A percentile compares a stretch with the other conserved stretches of the same genome.
phyloP scores from a whole-genome alignment of 1,284 basidiomycete species.

The Cryptococcus wingfieldii region DNA sequence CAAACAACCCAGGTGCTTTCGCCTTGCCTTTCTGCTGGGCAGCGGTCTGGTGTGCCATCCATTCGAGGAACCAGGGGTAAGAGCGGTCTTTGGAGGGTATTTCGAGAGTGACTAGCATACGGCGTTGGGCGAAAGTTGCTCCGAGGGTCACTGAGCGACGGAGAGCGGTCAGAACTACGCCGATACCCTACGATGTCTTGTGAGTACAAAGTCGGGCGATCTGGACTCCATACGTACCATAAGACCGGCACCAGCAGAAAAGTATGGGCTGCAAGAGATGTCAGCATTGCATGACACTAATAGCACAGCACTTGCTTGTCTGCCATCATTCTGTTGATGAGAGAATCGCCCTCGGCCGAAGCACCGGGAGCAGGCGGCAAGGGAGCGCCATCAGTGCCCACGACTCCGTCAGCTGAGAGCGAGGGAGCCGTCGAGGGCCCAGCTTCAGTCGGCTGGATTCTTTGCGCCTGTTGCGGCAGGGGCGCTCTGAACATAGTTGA shows the following conservation, averaged over 20 bases:
- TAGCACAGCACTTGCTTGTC: slow-evolving; percentile 32
- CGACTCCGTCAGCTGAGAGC: not conserved
- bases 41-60: slow-evolving; percentile 66
- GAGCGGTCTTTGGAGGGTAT: slow-evolving; percentile 93
- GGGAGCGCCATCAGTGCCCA: not conserved
- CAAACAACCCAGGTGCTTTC: slow-evolving; percentile 10
- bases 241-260: slow-evolving; percentile 91
- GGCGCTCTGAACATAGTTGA: slow-evolving; percentile 21
- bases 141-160: slow-evolving; percentile 68
- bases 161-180: slow-evolving; percentile 71
- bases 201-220: slow-evolving; percentile 4
- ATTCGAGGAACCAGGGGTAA: slow-evolving; percentile 95
- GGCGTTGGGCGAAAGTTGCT: slow-evolving; percentile 71
- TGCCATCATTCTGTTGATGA: slow-evolving; percentile 32
- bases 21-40: slow-evolving; percentile 17
- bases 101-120: slow-evolving; percentile 91
- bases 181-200: slow-evolving; percentile 63
- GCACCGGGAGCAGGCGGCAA: slow-evolving; percentile 4
- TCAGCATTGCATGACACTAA: not conserved
- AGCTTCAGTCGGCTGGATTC: slow-evolving; percentile 5
- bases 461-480: not conserved
- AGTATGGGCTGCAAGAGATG: slow-evolving; percentile 68
- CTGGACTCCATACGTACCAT: slow-evolving; percentile 60
- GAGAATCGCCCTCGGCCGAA: slow-evolving; percentile 12
- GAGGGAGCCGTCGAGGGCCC: slow-evolving; percentile 9